These are phyloP conservation scores for Aechmea fasciata DNA, from an alignment of 176 grass and related monocot species.

Conservation along the genomic window DNA sequence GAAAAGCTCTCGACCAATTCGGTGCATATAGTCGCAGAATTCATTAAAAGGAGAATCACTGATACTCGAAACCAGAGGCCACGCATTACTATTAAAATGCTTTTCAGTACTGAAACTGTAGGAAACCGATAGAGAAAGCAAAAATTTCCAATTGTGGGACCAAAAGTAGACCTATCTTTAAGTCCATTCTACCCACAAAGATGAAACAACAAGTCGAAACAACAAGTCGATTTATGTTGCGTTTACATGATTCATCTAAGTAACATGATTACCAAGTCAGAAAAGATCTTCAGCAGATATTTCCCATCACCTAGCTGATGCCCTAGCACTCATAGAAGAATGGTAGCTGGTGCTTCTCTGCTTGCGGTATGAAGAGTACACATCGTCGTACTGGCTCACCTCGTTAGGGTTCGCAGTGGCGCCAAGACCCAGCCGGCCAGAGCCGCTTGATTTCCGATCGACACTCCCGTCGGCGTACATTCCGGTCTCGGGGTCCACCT, in stretches of 20 bases:
- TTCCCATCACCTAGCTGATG: conserved; percentile 27
- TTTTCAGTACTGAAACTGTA: too few relatives aligned
- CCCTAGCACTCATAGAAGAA: conserved; percentile 62
- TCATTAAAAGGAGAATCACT: too few relatives aligned
- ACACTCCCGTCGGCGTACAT: conserved; percentile 58
- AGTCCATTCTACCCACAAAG: too few relatives aligned
- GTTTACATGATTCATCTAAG: background rate
- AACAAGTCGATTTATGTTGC: too few relatives aligned
- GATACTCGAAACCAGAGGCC: too few relatives aligned
- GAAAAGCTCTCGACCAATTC: too few relatives aligned
- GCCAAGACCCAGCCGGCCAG: conserved; percentile 63
- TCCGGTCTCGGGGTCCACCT: conserved; percentile 69
- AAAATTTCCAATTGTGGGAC: too few relatives aligned
- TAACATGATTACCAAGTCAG: background rate
- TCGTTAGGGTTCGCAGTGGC: conserved; percentile 53
- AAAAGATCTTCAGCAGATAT: background rate
- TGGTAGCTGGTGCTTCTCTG: conserved; percentile 96
- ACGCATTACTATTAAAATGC: too few relatives aligned
- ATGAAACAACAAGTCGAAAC: too few relatives aligned
- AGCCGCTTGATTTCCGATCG: conserved; percentile 43
- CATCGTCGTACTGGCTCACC: conserved; percentile 75
- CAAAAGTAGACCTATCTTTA: too few relatives aligned
- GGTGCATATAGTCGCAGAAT: too few relatives aligned
- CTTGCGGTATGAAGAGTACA: conserved; percentile 79
- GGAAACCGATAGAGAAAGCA: too few relatives aligned